Base-by-base conservation (phyloP, 179 eudicot genomes). In the Gypsophila paniculata region DNA sequence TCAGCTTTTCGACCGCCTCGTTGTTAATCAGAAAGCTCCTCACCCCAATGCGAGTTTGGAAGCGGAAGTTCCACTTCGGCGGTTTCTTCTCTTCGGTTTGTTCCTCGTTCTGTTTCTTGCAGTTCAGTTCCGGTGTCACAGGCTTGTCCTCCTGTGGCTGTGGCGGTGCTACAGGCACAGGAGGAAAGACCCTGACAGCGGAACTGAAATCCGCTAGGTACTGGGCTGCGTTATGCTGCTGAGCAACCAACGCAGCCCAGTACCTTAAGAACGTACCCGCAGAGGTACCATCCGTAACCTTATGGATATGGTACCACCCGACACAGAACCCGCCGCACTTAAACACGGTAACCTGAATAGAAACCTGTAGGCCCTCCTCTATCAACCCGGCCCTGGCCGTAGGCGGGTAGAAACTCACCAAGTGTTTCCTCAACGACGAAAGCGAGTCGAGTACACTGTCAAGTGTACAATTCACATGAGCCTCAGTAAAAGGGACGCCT, bases 311-410 rank as follows among this genome's bases (percentile, higher is more conserved):
- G 51, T 58, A 59, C 25, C 54, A 71, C 42, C 74, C 74, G 15
- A 71, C 39, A 22, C 46, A 64, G 11, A 71, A 32, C 44, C 74
- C 74, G 4, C 74, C 74, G 39, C 64, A 59, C 0, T 8, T 44
- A 22, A 71, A 71, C 18, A 71, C 65, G 21, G 42, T 71, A 7
- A 39, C 34, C 42, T 71, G 74, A 25, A 71, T 57, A 13, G 74
- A 53, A 0, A 71, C 7, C 8, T 71, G 57, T 2, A 59, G 6
- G 8, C 49, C 53, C 10, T 25, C 25, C 0, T 21, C 23, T 0
- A 58, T 15, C 2, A 61, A 42, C 5, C 38, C 4, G 36, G n/a
- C 22, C 39, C 51, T n/a, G n/a, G n/a, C n/a, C n/a, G n/a, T 61
- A 15, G 65, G 49, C 32, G 48, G 65, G 65, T 46, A 71, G n/a